Evolutionary conservation across 192 early-diverging fungal genomes (phyloP), one percentile per base, ranked within the genome.

Genomic region (Gigaspora rosea): DNA sequence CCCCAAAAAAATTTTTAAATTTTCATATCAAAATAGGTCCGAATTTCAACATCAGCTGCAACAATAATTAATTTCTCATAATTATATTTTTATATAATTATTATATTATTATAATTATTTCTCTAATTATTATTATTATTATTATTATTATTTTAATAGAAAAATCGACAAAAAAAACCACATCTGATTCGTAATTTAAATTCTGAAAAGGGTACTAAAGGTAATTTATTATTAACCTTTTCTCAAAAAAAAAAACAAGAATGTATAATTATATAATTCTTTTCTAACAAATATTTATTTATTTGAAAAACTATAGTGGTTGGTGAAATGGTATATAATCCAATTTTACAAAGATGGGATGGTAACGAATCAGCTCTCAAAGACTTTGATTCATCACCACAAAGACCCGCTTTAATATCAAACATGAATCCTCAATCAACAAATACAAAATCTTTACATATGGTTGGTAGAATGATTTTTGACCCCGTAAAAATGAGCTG

Each of bases 271-370:
- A 63, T 20, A n/a, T 20, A 63, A 33, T 63, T 22, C 61, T 8
- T 54, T 41, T 41, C 5, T 41, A 41, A 41, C 41, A 41, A 41
- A 56, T n/a, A 56, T 15, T 56, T 13, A 56, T 56, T 4, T 18
- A 11, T 4, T 66, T 66, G 3, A 36, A 11, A 15, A 66, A n/a
- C 11, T 9, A 51, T 27, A 70, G 68, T 50, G 1, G 46, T 74
- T 15, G 72, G 72, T n/a, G 72, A 74, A 62, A 74, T 74, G 72
- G 47, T 62, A 47, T 74, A 74, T 62, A 74, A 74, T 62, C 72
- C 72, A 7, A 20, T 54, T 27, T 48, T 61, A 13, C 58, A 63
- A 62, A 27, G 58, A 50, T 74, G 72, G 72, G 72, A 74, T 49
- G 72, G 72, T 22, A 74, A 74, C 33, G 72, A 74, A 47, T 74